Evolutionary conservation across 23 red algal genomes (phyloP).

Genomic region (Gracilaria domingensis): DNA sequence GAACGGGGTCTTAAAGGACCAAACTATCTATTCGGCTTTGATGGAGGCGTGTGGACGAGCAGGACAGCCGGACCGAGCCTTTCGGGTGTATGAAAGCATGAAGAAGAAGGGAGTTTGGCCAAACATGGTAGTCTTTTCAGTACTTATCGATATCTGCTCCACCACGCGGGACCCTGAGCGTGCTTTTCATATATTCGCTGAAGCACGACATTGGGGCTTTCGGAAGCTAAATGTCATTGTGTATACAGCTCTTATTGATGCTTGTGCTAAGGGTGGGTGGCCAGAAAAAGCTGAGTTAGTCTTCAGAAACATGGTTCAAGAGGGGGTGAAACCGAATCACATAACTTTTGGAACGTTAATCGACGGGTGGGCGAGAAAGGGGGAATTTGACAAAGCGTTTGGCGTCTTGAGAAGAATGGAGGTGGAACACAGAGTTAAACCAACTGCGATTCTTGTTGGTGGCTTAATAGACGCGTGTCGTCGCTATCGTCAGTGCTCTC

Average conservation of each 20-base stretch:
- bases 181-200: conserved; percentile 80
- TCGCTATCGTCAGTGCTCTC: background rate
- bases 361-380: conserved; percentile 64
- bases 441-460: conserved; percentile 61
- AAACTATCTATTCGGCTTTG: conserved; percentile 84
- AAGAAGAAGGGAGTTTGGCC: conserved; percentile 66
- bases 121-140: conserved; percentile 64
- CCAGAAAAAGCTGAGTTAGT: conserved; percentile 64
- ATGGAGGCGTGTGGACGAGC: conserved; percentile 83
- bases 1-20: conserved; percentile 75
- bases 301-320: conserved; percentile 46
- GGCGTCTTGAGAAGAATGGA: conserved; percentile 56
- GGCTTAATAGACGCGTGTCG: conserved; percentile 66
- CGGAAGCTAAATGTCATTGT: conserved; percentile 58
- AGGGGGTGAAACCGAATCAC: conserved; percentile 69
- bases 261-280: conserved; percentile 74
- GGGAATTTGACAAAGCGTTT: conserved; percentile 54
- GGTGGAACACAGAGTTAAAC: conserved; percentile 22
- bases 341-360: conserved; percentile 76
- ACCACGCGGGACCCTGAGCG: conserved; percentile 51
- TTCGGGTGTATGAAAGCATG: conserved; percentile 73
- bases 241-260: conserved; percentile 76
- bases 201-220: conserved; percentile 72
- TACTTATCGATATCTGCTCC: conserved; percentile 81
- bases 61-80: conserved; percentile 48